Base-by-base conservation (phyloP, 257 asterid species). In the Primulina eburnea region DNA sequence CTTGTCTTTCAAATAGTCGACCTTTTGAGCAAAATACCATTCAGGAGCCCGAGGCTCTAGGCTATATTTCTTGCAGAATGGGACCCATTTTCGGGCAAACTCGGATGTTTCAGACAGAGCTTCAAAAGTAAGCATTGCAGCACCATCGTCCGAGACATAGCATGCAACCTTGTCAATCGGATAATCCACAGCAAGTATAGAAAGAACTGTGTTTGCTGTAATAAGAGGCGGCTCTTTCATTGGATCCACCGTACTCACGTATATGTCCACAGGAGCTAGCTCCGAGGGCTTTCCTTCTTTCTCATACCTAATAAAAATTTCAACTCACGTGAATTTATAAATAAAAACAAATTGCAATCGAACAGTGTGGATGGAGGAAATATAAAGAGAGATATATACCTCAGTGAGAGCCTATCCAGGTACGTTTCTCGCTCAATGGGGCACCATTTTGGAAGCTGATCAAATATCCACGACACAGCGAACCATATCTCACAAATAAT, bases 221-320 rank as follows among this genome's bases (percentile, higher is more conserved):
- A 87, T 70, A 28, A 87, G 79, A 8, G 94, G 94, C 72, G 94
- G 94, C 77, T 85, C 94, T 69, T 87, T 87, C 89, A 87, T 57
- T 55, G 94, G 90, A 63, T 87, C 94, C 86, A 87, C 90, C 11
- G 94, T 87, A 87, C 94, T 87, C 76, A 87, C 94, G 65, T 85
- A 87, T 74, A 87, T 71, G 60, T 87, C 94, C 1, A 87, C 71
- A 8, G 90, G 90, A 26, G 84, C 94, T 64, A 87, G 77, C 75
- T 85, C 89, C 1, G 90, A 87, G 71, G 87, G 89, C 80, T 87
- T 90, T 1, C 94, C 94, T 38, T 83, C 94, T 77, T 87, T 81
- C 71, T 87, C 94, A 35, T 81, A 82, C 76, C 90, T 87, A 73
- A 62, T 7, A 69, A 66, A 57, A 66, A 50, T 50, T 17, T 14